Base-by-base conservation (phyloP, 2,329 filamentous ascomycete species). In the Scedosporium dehoogii region DNA sequence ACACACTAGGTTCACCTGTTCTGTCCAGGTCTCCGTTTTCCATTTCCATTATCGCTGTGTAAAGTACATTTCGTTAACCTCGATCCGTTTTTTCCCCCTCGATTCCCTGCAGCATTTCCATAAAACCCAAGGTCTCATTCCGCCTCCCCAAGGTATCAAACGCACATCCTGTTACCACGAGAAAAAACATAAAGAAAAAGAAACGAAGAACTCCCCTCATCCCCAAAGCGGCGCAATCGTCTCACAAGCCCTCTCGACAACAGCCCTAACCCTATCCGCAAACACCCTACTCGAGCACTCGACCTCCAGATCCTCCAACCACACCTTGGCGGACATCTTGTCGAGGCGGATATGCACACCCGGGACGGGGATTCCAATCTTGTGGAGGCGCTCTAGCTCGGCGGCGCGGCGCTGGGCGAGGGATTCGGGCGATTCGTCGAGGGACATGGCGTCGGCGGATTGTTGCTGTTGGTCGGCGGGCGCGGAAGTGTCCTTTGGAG, bases 251-350 rank as follows among this genome's bases (percentile, higher is more conserved):
- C 92, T 82, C 73, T 97, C 93, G 10, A 97, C 90, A 7, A 99
- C 91, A 1, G 91, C 91, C 68, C 89, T 84, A 4, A 99, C 90
- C 63, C 94, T 82, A 73, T 96, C 93, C 57, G 86, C 86, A 70
- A 96, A 84, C 18, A 91, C 85, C 66, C 86, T 85, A 66, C 91
- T 91, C 62, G 78, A 78, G 73, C 91, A 96, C 74, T 97, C 94
- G 4, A 99, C 90, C 68, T 96, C 91, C 55, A 97, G 75, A 67
- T 90, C 86, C 79, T 97, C 94, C 46, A 99, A 78, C 92, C 93
- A 97, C 6, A 99, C 88, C 65, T 85, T 89, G 6, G 93, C 94
- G 61, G 88, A 81, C 75, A 92, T 88, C 76, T 91, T 94, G 69
- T 97, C 93, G 3, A 97, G 88, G 69, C 84, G 87, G 74, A 99